phyloP scores from a whole-genome alignment of 202 grass and related monocot species.

The Hordeum pubiflorum region DNA sequence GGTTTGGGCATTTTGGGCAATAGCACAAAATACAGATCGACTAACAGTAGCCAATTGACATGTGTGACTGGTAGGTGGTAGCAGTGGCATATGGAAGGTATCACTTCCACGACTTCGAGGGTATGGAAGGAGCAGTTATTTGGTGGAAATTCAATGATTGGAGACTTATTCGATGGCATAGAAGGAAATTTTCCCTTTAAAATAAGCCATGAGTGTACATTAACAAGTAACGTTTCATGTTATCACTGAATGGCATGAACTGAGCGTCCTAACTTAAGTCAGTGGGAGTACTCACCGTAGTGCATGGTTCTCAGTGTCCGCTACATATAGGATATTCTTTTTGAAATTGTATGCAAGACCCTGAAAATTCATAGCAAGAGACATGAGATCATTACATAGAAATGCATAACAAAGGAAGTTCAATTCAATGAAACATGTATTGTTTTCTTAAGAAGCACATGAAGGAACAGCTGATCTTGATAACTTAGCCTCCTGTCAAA shows the following conservation, averaged over 20 bases:
- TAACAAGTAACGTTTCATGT: background rate
- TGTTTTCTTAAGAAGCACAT: constrained; percentile 1
- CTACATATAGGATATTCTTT: constrained; percentile 90
- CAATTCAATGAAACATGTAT: constrained; percentile 4
- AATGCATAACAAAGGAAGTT: constrained; percentile 15
- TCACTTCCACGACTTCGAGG: background rate
- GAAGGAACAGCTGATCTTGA: constrained; percentile 18
- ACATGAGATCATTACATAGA: background rate
- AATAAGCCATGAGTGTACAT: background rate
- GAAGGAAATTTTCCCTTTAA: background rate
- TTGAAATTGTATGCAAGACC: constrained; percentile 88
- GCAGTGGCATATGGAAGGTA: background rate
- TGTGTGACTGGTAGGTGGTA: background rate
- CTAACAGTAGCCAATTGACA: background rate
- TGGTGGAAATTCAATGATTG: background rate
- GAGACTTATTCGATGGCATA: background rate
- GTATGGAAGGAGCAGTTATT: background rate
- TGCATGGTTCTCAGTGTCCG: constrained; percentile 96
- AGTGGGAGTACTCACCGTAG: constrained; percentile 52
- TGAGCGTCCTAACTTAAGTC: constrained; percentile 8
- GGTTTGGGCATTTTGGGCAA: background rate
- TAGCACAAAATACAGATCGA: background rate
- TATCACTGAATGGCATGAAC: constrained; percentile 15
- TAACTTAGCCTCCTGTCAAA: background rate
- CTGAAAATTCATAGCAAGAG: constrained; percentile 42